Evolutionary conservation across 768 basidiomycete species (phyloP).

Genomic region (Cystofilobasidium ferigula): DNA sequence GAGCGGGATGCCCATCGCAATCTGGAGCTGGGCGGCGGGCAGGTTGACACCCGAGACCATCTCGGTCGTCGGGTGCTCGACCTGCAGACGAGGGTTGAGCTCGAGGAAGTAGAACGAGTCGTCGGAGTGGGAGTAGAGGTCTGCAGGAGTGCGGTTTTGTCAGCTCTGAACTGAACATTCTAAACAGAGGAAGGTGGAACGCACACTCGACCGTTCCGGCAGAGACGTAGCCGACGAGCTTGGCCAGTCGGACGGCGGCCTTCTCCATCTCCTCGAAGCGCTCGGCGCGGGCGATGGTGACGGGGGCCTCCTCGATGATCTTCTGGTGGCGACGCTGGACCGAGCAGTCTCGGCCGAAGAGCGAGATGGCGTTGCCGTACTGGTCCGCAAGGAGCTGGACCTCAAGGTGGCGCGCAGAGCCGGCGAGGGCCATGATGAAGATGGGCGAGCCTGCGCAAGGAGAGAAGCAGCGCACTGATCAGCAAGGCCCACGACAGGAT

Average conservation of each 20-base stretch:
- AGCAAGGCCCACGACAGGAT: constrained; percentile 25
- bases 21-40: constrained; percentile 89
- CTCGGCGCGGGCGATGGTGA: constrained; percentile 85
- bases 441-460: constrained; percentile 68
- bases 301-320: constrained; percentile 98
- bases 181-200: constrained; percentile 28
- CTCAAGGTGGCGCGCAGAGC: constrained; percentile 92
- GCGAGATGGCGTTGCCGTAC: constrained; percentile 96
- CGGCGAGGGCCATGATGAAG: constrained; percentile 99
- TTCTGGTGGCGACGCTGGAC: constrained; percentile 99
- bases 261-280: constrained; percentile 97
- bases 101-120: constrained; percentile 96
- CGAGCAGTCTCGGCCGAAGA: constrained; percentile 98
- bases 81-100: constrained; percentile 97
- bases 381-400: constrained; percentile 98
- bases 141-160: constrained; percentile 39
- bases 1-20: constrained; percentile 96
- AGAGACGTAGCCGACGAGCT: constrained; percentile 95
- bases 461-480: neutral
- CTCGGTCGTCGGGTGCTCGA: constrained; percentile 98
- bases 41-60: constrained; percentile 99
- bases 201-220: constrained; percentile 96
- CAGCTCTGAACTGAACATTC: neutral
- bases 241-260: constrained; percentile 96
- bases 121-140: constrained; percentile 87